Percentiles rank a stretch among this genome's conserved stretches.
Conservation (phyloP, 257 asterid genomes). For the Solanum megistacrolobum region DNA sequence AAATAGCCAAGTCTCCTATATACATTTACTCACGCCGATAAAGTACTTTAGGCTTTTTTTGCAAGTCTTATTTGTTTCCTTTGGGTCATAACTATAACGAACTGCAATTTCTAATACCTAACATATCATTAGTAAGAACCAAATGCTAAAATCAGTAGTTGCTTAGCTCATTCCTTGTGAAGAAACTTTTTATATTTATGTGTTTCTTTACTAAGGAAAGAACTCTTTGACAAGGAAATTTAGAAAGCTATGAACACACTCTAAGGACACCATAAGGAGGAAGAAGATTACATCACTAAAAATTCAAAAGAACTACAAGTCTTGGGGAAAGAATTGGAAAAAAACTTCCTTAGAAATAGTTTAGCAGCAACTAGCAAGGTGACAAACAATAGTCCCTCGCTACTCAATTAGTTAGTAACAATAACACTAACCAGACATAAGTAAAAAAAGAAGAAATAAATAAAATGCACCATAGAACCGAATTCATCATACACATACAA, state of each 20-base stretch:
- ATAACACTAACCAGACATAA: not conserved
- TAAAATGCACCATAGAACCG: not conserved
- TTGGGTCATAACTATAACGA: not conserved
- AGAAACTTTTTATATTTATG: too few relatives aligned
- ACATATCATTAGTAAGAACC: not conserved
- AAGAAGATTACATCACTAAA: too few relatives aligned
- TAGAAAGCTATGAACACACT: not conserved
- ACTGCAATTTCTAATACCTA: not conserved
- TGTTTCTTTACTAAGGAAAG: not conserved
- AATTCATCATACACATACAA: not conserved
- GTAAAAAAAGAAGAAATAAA: not conserved
- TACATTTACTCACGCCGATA: too few relatives aligned
- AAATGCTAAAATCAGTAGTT: not conserved
- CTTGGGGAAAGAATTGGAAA: too few relatives aligned
- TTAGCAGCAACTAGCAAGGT: not conserved
- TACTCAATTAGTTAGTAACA: not conserved
- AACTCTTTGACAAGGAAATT: not conserved
- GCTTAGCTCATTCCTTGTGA: not conserved
- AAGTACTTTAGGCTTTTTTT: too few relatives aligned
- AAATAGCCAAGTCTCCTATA: too few relatives aligned
- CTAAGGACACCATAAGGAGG: not conserved
- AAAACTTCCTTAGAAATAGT: not conserved
- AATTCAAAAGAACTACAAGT: not conserved
- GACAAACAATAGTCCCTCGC: not conserved
- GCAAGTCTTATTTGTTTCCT: too few relatives aligned